Percentiles rank a stretch among this genome's conserved stretches.
phyloP scores from a whole-genome alignment of 371 early-diverging fungal genomes.

The Vairimorpha necatrix region DNA sequence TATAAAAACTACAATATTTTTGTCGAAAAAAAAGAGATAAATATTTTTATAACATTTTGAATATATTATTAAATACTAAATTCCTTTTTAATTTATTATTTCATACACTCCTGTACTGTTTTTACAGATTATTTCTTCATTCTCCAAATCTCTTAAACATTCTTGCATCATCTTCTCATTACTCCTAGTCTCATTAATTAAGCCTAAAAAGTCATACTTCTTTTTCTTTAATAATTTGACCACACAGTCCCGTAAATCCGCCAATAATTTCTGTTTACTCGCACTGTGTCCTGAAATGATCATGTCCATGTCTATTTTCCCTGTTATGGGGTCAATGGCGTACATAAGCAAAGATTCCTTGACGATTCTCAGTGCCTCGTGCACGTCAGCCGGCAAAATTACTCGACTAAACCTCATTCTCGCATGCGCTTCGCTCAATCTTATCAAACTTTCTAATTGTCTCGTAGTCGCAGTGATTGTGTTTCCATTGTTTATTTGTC shows the following conservation, averaged over 20 bases:
- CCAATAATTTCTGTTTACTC: conserved; percentile 47
- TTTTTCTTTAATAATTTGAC: conserved; percentile 46
- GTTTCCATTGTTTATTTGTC: conserved; percentile 72
- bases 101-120: conserved; percentile 19
- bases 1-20: too few species aligned
- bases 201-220: neutral
- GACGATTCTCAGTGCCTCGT: conserved; percentile 75
- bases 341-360: conserved; percentile 82
- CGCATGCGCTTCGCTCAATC: conserved; percentile 94
- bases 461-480: conserved; percentile 91
- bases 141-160: conserved; percentile 42
- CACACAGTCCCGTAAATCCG: conserved; percentile 56
- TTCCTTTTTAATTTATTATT: conserved; percentile 8
- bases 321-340: conserved; percentile 93
- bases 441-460: conserved; percentile 95
- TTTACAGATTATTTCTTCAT: conserved; percentile 37
- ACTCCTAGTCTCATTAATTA: conserved; percentile 21
- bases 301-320: conserved; percentile 89
- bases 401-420: conserved; percentile 70
- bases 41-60: too few species aligned
- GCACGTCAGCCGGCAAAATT: conserved; percentile 74
- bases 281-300: conserved; percentile 75
- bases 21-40: too few species aligned
- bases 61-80: too few species aligned
- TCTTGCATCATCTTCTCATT: conserved; percentile 48